Evolutionary conservation across 108 stramenopile genomes (phyloP).

Genomic region (Skeletonema grethae): DNA sequence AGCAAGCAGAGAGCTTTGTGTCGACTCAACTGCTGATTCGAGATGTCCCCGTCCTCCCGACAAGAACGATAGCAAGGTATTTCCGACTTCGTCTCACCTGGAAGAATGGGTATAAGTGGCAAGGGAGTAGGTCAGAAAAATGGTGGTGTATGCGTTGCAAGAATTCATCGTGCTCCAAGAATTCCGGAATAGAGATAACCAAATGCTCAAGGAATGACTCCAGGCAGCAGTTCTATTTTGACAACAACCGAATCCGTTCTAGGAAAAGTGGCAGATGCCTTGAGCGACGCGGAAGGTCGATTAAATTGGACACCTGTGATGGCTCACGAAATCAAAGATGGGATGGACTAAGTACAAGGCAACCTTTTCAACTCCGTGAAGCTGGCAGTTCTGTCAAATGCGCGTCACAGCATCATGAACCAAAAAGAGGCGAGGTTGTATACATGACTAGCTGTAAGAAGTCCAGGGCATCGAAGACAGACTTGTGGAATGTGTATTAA

Average conservation of each 20-base stretch:
- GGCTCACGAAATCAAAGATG: constrained; percentile 21
- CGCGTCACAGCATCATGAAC: constrained; percentile 42
- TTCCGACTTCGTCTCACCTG: constrained; percentile 17
- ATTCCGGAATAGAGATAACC: constrained; percentile 25
- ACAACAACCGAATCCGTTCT: constrained; percentile 35
- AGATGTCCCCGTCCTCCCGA: no score
- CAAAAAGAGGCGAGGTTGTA: constrained; percentile 23
- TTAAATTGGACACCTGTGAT: constrained; percentile 19
- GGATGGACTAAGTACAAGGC: constrained; percentile 13
- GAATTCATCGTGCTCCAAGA: constrained; percentile 15
- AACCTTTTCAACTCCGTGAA: constrained; percentile 27
- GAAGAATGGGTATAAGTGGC: constrained; percentile 30
- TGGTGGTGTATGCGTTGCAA: constrained; percentile 43
- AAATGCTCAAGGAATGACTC: constrained; percentile 25
- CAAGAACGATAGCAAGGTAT: neutral
- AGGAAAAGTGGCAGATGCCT: constrained; percentile 32
- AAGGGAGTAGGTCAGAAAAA: constrained; percentile 24
- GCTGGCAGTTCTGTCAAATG: constrained; percentile 26
- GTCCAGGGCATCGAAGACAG: neutral
- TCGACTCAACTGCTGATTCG: no score
- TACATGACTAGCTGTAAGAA: constrained; percentile 40
- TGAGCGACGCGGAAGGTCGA: constrained; percentile 34
- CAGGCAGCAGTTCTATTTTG: constrained; percentile 41
- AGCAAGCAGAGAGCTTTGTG: no score
- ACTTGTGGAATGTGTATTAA: constrained; percentile 36